phyloP scores from a whole-genome alignment of 495 filamentous ascomycete species.

The Penicillium waksmanii region DNA sequence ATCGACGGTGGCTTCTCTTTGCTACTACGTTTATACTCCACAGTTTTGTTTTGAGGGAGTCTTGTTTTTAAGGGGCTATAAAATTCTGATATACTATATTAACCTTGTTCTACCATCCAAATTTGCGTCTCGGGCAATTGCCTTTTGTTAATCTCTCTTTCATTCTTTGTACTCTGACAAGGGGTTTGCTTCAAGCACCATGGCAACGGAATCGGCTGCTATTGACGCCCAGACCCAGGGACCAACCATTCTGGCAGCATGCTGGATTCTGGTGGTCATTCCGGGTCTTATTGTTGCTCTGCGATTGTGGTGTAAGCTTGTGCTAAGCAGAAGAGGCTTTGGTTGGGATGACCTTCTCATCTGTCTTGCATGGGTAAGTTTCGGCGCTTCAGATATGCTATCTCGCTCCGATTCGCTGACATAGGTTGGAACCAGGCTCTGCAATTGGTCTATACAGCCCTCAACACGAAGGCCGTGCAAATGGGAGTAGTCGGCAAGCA shows the following conservation, averaged over 20 bases:
- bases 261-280: conserved; percentile 14
- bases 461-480: conserved; percentile 13
- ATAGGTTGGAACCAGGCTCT: neutral
- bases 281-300: conserved; percentile 12
- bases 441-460: conserved; percentile 12
- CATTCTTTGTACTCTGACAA: neutral
- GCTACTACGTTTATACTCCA: neutral
- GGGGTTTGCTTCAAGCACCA: conserved; percentile 2
- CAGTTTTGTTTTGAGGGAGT: neutral
- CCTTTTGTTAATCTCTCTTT: neutral
- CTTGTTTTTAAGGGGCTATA: neutral
- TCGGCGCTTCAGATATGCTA: neutral
- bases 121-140: neutral
- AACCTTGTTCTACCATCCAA: neutral
- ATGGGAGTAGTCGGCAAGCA: conserved; percentile 15
- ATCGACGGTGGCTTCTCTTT: conserved; percentile 1
- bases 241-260: conserved; percentile 15
- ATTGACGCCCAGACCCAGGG: conserved; percentile 15
- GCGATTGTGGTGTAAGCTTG: conserved; percentile 13
- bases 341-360: conserved; percentile 14
- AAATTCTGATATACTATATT: neutral
- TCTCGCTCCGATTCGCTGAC: neutral
- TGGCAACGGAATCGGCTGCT: conserved; percentile 11
- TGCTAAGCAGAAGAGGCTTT: conserved; percentile 10
- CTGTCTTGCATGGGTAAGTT: conserved; percentile 11